Base-by-base conservation (phyloP, 441 rosid species). In the Erodium moschatum region DNA sequence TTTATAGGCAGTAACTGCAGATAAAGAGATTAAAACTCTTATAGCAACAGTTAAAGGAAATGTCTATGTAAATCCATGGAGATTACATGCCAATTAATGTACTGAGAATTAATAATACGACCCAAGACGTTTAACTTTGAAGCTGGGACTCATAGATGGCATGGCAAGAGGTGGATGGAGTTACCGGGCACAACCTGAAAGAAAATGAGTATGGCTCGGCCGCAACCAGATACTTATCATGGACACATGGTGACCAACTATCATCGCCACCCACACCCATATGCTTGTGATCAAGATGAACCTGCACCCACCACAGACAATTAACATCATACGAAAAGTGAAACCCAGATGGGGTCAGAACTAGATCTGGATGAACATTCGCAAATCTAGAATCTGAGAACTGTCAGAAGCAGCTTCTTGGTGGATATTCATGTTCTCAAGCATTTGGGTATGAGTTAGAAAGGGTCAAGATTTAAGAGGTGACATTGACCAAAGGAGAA, bases 191-290 rank as follows among this genome's bases (percentile, higher is more conserved):
- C 52, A 91, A 69, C 77, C 96, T 85, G 77, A 93, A 61, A 27
- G 90, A 81, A 73, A 86, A 93, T 0, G 96, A 85, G 75, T 86
- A 86, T n/a, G 90, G 85, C 68, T 80, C 81, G 0, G 97, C 83
- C 27, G 96, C 89, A 81, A 94, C 73, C 75, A 91, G 81, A 78
- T 85, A 87, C 69, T 91, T 84, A 16, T 88, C 85, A 5, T 94
- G 96, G 68, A 86, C 89, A 67, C 85, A 73, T 0, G 96, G 96
- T 0, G 90, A 77, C 98, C 98, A 94, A 77, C 98, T 94, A 83
- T 89, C 98, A 40, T 94, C 98, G 74, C 98, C 97, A 3, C 87
- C 98, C 12, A 91, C 7, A 0, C 98, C 98, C 97, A 91, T 94
- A 80, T 94, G 98, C 79, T 85, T 89, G 81, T 94, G 97, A 81